A percentile compares a stretch with the other conserved stretches of the same genome.
These are phyloP conservation scores for Rhamnella rubrinervis DNA, from an alignment of 331 rosid species.

Conservation along the genomic window DNA sequence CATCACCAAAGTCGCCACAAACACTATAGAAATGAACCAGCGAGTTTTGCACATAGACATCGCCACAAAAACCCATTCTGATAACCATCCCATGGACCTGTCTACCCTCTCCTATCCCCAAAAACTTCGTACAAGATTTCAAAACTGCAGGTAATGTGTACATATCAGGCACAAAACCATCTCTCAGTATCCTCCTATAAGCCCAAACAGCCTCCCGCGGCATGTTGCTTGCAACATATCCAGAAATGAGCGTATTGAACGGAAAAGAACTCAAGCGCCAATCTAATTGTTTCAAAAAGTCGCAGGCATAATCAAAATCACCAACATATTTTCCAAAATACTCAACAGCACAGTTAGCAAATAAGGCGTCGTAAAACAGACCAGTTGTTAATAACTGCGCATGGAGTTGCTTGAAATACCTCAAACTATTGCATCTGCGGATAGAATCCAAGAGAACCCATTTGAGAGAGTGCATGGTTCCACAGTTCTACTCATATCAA, in stretches of 20 bases:
- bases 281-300: constrained; percentile 60
- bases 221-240: constrained; percentile 42
- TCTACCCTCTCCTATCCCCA: constrained; percentile 53
- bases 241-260: constrained; percentile 51
- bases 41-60: constrained; percentile 59
- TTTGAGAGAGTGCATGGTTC: constrained; percentile 38
- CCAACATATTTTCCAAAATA: constrained; percentile 49
- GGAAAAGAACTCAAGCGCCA: constrained; percentile 64
- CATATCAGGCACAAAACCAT: constrained; percentile 70
- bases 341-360: constrained; percentile 47
- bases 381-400: constrained; percentile 53
- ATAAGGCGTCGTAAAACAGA: constrained; percentile 41
- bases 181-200: constrained; percentile 49
- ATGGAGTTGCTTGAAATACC: constrained; percentile 57
- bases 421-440: constrained; percentile 45
- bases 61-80: constrained; percentile 50
- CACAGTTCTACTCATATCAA: constrained; percentile 21
- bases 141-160: constrained; percentile 65
- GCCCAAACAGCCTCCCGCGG: constrained; percentile 44
- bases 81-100: constrained; percentile 56
- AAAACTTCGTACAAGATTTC: constrained; percentile 74
- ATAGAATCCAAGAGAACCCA: constrained; percentile 57
- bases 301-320: constrained; percentile 54
- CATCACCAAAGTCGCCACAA: constrained; percentile 51
- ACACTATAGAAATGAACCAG: constrained; percentile 53